Evolutionary conservation across 2,329 filamentous ascomycete species (phyloP).

Genomic region (Bipolaris gigantea): DNA sequence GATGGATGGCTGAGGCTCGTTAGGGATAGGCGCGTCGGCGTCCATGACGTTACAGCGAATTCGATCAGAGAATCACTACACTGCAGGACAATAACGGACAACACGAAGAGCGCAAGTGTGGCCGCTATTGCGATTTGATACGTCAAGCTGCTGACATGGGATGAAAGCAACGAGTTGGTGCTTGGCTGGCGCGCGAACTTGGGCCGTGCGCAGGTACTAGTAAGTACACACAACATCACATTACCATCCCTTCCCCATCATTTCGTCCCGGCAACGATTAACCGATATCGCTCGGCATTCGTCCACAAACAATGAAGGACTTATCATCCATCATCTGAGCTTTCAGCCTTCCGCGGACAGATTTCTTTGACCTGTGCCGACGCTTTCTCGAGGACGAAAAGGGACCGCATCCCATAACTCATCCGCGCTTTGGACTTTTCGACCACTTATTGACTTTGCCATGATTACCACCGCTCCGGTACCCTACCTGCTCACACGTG

Average conservation of each 20-base stretch:
- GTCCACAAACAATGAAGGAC: neutral
- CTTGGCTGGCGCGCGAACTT: slow-evolving; percentile 1
- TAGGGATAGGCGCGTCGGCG: slow-evolving; percentile 31
- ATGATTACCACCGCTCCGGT: neutral
- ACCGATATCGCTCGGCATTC: neutral
- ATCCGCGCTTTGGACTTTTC: neutral
- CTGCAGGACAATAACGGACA: neutral
- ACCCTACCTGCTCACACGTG: neutral
- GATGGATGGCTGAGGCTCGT: slow-evolving; percentile 47
- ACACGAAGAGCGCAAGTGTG: neutral
- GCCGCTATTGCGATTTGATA: neutral
- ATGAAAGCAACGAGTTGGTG: neutral
- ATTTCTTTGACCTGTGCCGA: neutral
- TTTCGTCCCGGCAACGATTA: neutral
- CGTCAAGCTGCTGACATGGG: neutral
- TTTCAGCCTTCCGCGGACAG: neutral
- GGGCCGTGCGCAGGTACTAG: slow-evolving; percentile 8
- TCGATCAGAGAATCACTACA: neutral
- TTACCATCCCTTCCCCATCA: neutral
- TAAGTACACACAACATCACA: slow-evolving; percentile 5
- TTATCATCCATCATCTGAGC: neutral
- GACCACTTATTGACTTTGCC: neutral
- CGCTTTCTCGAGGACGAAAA: neutral
- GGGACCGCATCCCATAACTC: neutral
- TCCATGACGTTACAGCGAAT: slow-evolving; percentile 27